Evolutionary conservation across 2,329 filamentous ascomycete genomes (phyloP).

Genomic region (Iodosphaeria phyllophila): DNA sequence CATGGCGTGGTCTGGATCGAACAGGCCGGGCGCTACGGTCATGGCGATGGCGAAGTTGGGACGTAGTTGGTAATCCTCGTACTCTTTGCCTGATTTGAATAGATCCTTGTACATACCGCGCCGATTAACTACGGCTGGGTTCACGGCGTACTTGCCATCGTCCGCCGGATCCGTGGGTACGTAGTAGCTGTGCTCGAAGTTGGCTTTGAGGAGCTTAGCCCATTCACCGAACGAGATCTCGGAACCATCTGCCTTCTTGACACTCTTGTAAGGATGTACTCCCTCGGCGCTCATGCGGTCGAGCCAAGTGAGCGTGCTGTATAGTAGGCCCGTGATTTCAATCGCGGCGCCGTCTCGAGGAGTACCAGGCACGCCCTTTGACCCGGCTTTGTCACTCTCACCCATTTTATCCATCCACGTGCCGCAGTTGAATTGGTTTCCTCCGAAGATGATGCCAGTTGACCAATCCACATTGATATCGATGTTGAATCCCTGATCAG

Average conservation of each 20-base stretch:
- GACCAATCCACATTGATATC: constrained; percentile 82
- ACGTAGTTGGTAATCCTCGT: constrained; percentile 92
- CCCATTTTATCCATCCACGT: constrained; percentile 99
- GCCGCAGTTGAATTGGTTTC: constrained; percentile 86
- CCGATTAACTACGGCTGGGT: constrained; percentile 63
- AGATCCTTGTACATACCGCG: constrained; percentile 97
- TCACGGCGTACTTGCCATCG: constrained; percentile 63
- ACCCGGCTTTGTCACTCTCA: constrained; percentile 79
- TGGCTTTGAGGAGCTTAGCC: constrained; percentile 62
- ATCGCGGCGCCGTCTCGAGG: constrained; percentile 88
- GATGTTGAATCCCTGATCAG: constrained; percentile 76
- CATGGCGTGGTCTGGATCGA: constrained; percentile 61
- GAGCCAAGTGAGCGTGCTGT: constrained; percentile 77
- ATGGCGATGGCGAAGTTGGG: constrained; percentile 92
- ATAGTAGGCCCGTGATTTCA: constrained; percentile 85
- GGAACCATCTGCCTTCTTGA: constrained; percentile 42
- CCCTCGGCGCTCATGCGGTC: constrained; percentile 45
- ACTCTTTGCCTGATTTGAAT: constrained; percentile 84
- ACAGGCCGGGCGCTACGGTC: constrained; percentile 79
- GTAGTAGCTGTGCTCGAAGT: constrained; percentile 88
- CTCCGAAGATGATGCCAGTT: constrained; percentile 81
- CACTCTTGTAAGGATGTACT: constrained; percentile 53
- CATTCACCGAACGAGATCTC: constrained; percentile 57
- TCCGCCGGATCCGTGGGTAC: constrained; percentile 53
- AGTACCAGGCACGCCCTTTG: constrained; percentile 88